Evolutionary conservation across 2,329 filamentous ascomycete genomes (phyloP).

Genomic region (Davidsoniella eucalypti): DNA sequence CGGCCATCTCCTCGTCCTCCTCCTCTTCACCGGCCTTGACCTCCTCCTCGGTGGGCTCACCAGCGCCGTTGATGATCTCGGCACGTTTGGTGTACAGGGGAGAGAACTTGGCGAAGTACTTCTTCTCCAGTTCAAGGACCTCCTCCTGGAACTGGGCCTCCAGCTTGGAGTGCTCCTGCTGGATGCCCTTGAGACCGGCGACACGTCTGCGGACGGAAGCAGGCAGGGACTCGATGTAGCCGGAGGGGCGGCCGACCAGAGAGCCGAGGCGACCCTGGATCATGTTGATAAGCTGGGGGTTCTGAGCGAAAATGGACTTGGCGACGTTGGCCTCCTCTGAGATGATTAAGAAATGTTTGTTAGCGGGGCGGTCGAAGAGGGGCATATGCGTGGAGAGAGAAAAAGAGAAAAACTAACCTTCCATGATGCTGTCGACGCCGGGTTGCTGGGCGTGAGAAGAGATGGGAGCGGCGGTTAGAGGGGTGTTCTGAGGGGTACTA

Average conservation of each 20-base stretch:
- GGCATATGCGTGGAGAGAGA: not conserved
- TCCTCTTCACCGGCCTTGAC: slow-evolving; percentile 72
- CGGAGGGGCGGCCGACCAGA: slow-evolving; percentile 86
- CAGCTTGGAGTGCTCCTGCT: slow-evolving; percentile 96
- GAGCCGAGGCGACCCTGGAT: slow-evolving; percentile 92
- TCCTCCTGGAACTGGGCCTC: slow-evolving; percentile 98
- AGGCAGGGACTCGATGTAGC: slow-evolving; percentile 94
- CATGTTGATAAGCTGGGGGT: slow-evolving; percentile 89
- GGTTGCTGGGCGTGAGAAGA: slow-evolving; percentile 95
- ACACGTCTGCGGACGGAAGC: slow-evolving; percentile 81
- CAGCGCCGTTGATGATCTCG: slow-evolving; percentile 72
- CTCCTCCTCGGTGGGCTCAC: slow-evolving; percentile 77
- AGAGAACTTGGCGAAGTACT: slow-evolving; percentile 98
- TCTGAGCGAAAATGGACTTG: slow-evolving; percentile 74
- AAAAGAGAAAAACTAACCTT: slow-evolving; percentile 49
- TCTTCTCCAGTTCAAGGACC: slow-evolving; percentile 95
- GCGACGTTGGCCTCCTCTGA: slow-evolving; percentile 65
- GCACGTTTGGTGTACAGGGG: slow-evolving; percentile 93
- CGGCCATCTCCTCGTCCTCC: slow-evolving; percentile 47
- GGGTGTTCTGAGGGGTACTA: slow-evolving; percentile 97
- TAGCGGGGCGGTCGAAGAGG: not conserved
- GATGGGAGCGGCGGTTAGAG: slow-evolving; percentile 87
- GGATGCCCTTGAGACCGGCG: slow-evolving; percentile 87
- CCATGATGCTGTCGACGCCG: slow-evolving; percentile 84
- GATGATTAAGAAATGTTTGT: not conserved